A percentile compares a stretch with the other conserved stretches of the same genome.
Evolutionary conservation across 2,329 filamentous ascomycete genomes (phyloP).

Genomic region (Diaporthe humulicola): DNA sequence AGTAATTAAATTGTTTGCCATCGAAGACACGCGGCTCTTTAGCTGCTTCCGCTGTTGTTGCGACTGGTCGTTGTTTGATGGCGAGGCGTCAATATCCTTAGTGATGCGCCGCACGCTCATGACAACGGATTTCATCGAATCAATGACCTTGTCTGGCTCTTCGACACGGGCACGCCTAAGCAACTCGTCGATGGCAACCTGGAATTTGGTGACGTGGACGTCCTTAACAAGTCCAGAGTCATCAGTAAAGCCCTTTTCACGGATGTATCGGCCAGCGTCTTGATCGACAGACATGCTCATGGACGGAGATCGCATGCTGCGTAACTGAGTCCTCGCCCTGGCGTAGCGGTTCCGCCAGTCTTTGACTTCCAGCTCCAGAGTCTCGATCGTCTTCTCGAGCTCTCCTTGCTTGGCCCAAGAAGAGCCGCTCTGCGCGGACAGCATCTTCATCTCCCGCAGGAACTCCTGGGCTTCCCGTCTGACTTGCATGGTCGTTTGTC

Average conservation of each 20-base stretch:
- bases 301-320: conserved; percentile 84
- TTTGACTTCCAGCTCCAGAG: conserved; percentile 85
- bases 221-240: conserved; percentile 87
- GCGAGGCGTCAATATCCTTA: conserved; percentile 78
- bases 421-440: conserved; percentile 84
- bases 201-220: conserved; percentile 93
- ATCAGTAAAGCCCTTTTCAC: conserved; percentile 76
- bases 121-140: conserved; percentile 89
- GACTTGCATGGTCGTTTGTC: conserved; percentile 88
- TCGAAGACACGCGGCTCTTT: conserved; percentile 87
- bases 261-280: conserved; percentile 76
- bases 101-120: conserved; percentile 86
- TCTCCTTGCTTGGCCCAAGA: conserved; percentile 86
- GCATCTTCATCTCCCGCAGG: conserved; percentile 87
- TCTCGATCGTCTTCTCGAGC: conserved; percentile 79
- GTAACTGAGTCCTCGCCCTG: conserved; percentile 87
- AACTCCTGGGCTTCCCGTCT: conserved; percentile 86
- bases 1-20: conserved; percentile 95
- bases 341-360: conserved; percentile 94
- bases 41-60: conserved; percentile 75
- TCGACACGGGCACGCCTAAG: conserved; percentile 81
- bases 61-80: conserved; percentile 65
- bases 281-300: conserved; percentile 78
- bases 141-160: conserved; percentile 81
- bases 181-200: conserved; percentile 93